Conservation (phyloP, 208 protist species). For the Leishmania martiniquensis region DNA sequence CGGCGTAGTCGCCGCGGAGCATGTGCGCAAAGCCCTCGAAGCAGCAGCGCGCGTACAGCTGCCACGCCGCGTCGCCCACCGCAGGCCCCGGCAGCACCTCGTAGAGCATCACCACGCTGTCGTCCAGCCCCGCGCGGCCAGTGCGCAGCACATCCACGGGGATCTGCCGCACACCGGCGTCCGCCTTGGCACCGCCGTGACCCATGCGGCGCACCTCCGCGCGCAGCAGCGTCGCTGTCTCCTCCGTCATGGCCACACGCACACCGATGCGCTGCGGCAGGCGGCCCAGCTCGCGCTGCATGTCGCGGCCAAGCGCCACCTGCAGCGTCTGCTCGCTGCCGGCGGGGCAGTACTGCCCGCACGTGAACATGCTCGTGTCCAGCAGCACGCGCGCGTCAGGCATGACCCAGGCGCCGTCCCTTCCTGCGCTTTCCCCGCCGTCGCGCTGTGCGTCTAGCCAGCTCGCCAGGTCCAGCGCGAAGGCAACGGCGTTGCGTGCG, state of each 20-base stretch:
- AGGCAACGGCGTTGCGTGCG: slow-evolving; percentile 16
- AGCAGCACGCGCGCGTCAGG: slow-evolving; percentile 22
- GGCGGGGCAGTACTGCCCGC: slow-evolving; percentile 14
- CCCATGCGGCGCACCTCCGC: background rate
- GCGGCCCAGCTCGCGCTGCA: slow-evolving; percentile 27
- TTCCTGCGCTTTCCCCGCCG: background rate
- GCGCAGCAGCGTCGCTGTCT: slow-evolving; percentile 42
- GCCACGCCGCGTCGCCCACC: slow-evolving; percentile 26
- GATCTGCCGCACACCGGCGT: slow-evolving; percentile 37
- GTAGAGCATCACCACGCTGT: slow-evolving; percentile 33
- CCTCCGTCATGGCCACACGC: slow-evolving; percentile 41
- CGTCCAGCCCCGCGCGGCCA: slow-evolving; percentile 11
- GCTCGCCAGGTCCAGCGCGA: slow-evolving; percentile 22
- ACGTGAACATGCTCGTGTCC: slow-evolving; percentile 33
- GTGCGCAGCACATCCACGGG: slow-evolving; percentile 34
- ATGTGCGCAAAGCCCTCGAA: slow-evolving; percentile 40
- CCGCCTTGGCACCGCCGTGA: slow-evolving; percentile 16
- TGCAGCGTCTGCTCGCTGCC: slow-evolving; percentile 23
- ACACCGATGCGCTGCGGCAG: slow-evolving; percentile 32
- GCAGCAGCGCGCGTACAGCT: slow-evolving; percentile 21
- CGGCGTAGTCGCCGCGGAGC: slow-evolving; percentile 40
- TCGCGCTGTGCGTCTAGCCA: background rate
- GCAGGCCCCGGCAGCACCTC: slow-evolving; percentile 24
- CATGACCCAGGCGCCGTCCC: background rate
- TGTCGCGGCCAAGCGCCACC: slow-evolving; percentile 35